Conservation (phyloP, 1,139 yeast species). For the Yamadazyma pseudoaaseri region DNA sequence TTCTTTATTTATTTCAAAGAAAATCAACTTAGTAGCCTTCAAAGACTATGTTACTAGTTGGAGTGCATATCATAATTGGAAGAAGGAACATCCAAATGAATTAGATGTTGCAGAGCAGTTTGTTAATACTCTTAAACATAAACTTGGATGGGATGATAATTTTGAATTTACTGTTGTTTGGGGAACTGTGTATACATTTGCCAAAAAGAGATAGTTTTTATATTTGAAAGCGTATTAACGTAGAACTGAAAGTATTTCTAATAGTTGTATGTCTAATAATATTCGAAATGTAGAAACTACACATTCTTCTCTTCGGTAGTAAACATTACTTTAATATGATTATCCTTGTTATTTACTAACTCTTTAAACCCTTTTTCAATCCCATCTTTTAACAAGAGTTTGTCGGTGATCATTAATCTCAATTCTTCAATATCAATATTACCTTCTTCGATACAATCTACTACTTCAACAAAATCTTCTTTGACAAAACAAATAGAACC, state of each 20-base stretch:
- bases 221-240: no score
- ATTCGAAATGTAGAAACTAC: neutral
- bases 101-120: constrained; percentile 42
- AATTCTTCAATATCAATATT: constrained; percentile 24
- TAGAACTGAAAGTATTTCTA: no score
- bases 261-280: no score
- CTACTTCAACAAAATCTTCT: constrained; percentile 35
- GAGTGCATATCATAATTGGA: constrained; percentile 75
- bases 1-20: constrained; percentile 38
- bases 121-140: constrained; percentile 39
- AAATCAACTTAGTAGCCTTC: constrained; percentile 43
- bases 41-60: constrained; percentile 57
- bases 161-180: constrained; percentile 50
- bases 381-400: constrained; percentile 31
- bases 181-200: constrained; percentile 57
- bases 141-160: constrained; percentile 44
- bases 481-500: constrained; percentile 43
- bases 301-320: constrained; percentile 18
- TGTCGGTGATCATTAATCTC: constrained; percentile 31
- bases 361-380: constrained; percentile 34
- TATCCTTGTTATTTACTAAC: constrained; percentile 34
- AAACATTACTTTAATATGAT: constrained; percentile 36
- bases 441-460: constrained; percentile 30
- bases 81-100: constrained; percentile 28
- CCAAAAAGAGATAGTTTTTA: constrained; percentile 23